Base-by-base conservation (phyloP, 2,329 filamentous ascomycete genomes). In the Sporothrix brasiliensis region DNA sequence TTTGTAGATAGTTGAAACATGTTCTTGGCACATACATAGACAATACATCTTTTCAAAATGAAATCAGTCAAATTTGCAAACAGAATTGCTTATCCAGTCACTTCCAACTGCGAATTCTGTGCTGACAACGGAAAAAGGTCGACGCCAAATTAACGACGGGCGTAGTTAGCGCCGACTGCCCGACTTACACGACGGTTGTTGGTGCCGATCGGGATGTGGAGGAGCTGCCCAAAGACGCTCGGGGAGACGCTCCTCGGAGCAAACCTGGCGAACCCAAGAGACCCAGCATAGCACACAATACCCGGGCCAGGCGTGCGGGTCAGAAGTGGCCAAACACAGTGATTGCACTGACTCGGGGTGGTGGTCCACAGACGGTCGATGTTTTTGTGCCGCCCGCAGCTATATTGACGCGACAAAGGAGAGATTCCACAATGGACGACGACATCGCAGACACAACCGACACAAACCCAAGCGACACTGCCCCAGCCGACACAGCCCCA, bases 141-240 rank as follows among this genome's bases (percentile, higher is more conserved):
- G 10, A 4, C 11, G 27, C 34, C 3, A 54, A 54, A 54, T 14
- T 54, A 54, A 54, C 11, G 52, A 30, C 53, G 53, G 53, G 5
- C 4, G 13, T 34, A 30, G 14, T 19, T 34, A 56, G 27, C 53
- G 10, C 53, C 53, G 53, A 56, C 53, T 10, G 27, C 27, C 53
- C 53, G 53, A 34, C 53, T 56, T 56, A 56, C 53, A 56, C 53
- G 21, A 11, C 21, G 13, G 5, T 30, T 27, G 3, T 30, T 4
- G 10, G 13, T 16, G 14, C 53, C 53, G 53, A 34, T 56, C 53
- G 53, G 53, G 53, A 56, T 56, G 53, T 56, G 53, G 53, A 5
- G 53, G 53, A 30, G 24, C 24, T 11, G n/a, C 24, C 24, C 21
- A 30, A 16, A 14, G 27, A 34, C 19, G 53, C 53, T 56, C 14